phyloP scores from a whole-genome alignment of 805 yeast genomes.

The Isabelozyma gotoi region DNA sequence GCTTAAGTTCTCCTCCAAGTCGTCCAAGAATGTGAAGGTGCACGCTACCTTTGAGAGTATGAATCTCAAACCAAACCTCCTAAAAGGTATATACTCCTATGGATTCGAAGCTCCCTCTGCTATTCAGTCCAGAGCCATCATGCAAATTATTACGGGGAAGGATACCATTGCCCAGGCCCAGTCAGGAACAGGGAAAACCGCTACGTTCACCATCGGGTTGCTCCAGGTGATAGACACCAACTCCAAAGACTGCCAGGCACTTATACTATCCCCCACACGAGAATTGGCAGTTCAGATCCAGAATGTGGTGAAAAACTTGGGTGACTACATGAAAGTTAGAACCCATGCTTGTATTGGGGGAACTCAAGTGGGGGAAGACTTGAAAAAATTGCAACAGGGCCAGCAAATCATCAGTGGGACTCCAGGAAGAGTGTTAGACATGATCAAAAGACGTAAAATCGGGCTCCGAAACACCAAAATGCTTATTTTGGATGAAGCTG shows the following conservation, averaged over 20 bases:
- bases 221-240: conserved; percentile 79
- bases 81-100: conserved; percentile 70
- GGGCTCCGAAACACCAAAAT: conserved; percentile 77
- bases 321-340: conserved; percentile 81
- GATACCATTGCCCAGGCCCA: conserved; percentile 99
- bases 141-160: conserved; percentile 90
- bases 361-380: conserved; percentile 77
- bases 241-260: conserved; percentile 78
- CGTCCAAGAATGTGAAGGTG: conserved; percentile 55
- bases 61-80: conserved; percentile 38
- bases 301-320: conserved; percentile 81
- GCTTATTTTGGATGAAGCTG: conserved; percentile 95
- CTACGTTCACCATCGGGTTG: conserved; percentile 94
- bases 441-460: conserved; percentile 81
- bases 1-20: conserved; percentile 19
- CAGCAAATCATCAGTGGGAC: conserved; percentile 95
- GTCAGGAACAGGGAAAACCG: conserved; percentile 99
- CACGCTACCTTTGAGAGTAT: conserved; percentile 47
- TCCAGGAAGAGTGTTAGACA: conserved; percentile 92
- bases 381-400: conserved; percentile 71
- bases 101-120: conserved; percentile 98
- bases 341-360: conserved; percentile 96
- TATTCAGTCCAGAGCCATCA: conserved; percentile 95
- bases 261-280: conserved; percentile 92
- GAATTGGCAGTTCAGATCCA: conserved; percentile 94